Base-by-base conservation (phyloP, 2,329 filamentous ascomycete species). In the Neurospora sp. region DNA sequence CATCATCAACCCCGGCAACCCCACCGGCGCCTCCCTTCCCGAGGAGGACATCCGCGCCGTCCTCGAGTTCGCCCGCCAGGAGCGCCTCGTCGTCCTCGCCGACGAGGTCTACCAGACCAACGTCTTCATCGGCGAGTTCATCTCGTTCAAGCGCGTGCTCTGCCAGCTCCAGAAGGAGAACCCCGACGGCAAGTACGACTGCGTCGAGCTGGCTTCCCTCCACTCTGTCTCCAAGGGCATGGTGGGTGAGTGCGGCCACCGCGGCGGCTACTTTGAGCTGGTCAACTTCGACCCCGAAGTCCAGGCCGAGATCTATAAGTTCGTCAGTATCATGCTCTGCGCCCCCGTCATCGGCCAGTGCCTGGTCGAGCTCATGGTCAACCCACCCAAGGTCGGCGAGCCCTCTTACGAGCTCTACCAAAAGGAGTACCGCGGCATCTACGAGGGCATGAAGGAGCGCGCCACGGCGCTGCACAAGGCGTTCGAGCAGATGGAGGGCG, bases 51-150 rank as follows among this genome's bases (percentile, higher is more conserved):
- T 99, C 80, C 89, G 90, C 77, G 86, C 87, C 68, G 92, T 98
- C n/a, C 86, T 98, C 75, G 89, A 96, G 73, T 91, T 97, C 73
- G 95, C 96, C 46, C 90, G 89, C 38, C 86, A 94, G 80, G 89
- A 97, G 84, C 89, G 90, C 76, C 86, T 99, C 36, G 93, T 98
- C 70, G 85, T 98, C 74, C 88, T 99, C 77, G 96, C 96, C 68
- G 96, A 99, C 78, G 96, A 99, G 82, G 96, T 99, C 43, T 99
- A 99, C 87, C 96, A 99, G 83, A 98, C 96, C 78, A 99, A 99
- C 81, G 92, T 99, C 76, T 99, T 99, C 82, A 84, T 91, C 72
- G 96, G 96, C 80, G 86, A 95, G 79, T 99, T 99, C 85, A 89
- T 92, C 82, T 96, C 92, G 77, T 98, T 99, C 90, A 98, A 98